Percentiles rank a stretch among this genome's conserved stretches.
These are phyloP conservation scores for Salix arbutifolia DNA, from an alignment of 345 rosid genomes.

Conservation along the genomic window DNA sequence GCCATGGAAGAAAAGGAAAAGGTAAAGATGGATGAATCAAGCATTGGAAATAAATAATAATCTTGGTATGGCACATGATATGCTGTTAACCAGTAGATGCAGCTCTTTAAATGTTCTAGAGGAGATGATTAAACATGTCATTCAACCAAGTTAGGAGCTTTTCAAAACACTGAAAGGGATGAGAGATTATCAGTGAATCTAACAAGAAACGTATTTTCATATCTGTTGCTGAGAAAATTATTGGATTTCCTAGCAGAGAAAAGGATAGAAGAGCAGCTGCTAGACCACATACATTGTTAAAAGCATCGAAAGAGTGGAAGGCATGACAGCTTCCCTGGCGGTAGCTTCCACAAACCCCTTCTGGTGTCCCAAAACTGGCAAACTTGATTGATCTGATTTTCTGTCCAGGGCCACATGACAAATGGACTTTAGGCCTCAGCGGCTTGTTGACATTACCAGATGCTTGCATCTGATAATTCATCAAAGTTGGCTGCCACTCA, in stretches of 20 bases:
- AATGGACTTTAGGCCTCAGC: slow-evolving; percentile 78
- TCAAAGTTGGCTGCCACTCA: slow-evolving; percentile 93
- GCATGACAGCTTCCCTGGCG: slow-evolving; percentile 85
- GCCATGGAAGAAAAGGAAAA: not conserved
- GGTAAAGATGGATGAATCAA: not conserved
- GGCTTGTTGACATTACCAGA: slow-evolving; percentile 82
- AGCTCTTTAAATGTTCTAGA: not conserved
- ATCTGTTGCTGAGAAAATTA: not conserved
- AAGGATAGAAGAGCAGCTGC: not conserved
- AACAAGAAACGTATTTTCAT: not conserved
- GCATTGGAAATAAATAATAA: not conserved
- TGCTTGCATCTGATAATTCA: slow-evolving; percentile 75
- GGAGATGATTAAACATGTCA: not conserved
- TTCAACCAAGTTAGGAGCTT: not conserved
- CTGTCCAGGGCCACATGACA: slow-evolving; percentile 76
- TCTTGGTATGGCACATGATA: not conserved
- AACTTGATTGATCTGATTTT: slow-evolving; percentile 75
- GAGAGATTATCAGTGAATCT: not conserved
- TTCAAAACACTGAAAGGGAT: not conserved
- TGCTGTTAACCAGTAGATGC: not conserved
- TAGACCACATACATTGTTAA: slow-evolving; percentile 59
- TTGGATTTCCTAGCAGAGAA: not conserved
- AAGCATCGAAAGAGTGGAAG: slow-evolving; percentile 86
- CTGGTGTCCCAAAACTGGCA: slow-evolving; percentile 95
- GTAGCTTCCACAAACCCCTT: slow-evolving; percentile 88